Evolutionary conservation across 2,329 filamentous ascomycete species (phyloP).

Genomic region (Venturia carpophila): DNA sequence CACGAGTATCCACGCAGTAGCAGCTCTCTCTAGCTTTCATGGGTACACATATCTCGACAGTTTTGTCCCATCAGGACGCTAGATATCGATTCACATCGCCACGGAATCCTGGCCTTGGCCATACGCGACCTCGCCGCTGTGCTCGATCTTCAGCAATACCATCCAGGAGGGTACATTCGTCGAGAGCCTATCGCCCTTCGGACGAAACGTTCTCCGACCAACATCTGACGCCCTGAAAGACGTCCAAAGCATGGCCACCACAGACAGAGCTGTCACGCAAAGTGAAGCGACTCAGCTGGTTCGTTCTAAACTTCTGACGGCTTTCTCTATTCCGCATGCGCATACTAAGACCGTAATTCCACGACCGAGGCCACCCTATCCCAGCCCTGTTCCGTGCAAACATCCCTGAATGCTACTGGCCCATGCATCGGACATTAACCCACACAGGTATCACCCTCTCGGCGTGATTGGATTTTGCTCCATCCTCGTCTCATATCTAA

Average conservation of each 20-base stretch:
- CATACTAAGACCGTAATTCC: slow-evolving; percentile 3
- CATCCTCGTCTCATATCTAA: slow-evolving; percentile 13
- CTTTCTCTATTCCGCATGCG: neutral
- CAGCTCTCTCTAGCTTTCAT: neutral
- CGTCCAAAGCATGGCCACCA: neutral
- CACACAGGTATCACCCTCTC: neutral
- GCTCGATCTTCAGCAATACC: neutral
- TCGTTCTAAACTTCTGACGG: neutral
- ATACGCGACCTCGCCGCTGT: neutral
- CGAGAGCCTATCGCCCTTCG: slow-evolving; percentile 1
- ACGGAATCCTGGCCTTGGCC: neutral
- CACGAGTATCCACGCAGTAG: neutral
- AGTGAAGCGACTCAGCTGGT: neutral
- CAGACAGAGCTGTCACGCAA: neutral
- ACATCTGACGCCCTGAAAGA: neutral
- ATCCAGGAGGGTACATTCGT: neutral
- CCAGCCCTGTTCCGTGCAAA: neutral
- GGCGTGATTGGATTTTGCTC: slow-evolving; percentile 1
- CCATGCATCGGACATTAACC: slow-evolving; percentile 9
- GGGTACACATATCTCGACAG: neutral
- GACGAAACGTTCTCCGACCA: neutral
- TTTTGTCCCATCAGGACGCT: neutral
- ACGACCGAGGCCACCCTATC: slow-evolving; percentile 13
- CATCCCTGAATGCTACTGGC: neutral
- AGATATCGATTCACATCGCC: neutral